Percentiles rank a stretch among this genome's conserved stretches.
Evolutionary conservation across 2,329 filamentous ascomycete species (phyloP).

Genomic region (Alternaria dauci): DNA sequence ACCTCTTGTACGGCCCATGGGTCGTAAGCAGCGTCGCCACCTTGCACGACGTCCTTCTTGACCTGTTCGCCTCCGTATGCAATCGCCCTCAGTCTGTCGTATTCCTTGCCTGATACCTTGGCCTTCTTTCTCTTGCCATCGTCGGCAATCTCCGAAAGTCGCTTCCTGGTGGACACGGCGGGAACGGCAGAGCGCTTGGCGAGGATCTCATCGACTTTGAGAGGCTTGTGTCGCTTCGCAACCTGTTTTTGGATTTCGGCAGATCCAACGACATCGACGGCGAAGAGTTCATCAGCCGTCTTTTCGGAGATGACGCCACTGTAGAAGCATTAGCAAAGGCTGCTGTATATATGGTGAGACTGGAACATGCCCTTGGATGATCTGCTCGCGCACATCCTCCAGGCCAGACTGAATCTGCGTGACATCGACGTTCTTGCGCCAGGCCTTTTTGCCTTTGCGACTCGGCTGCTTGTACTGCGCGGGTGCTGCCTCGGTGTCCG

Average conservation of each 20-base stretch:
- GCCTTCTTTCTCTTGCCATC: constrained; percentile 74
- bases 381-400: constrained; percentile 83
- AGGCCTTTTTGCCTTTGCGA: constrained; percentile 97
- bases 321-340: constrained; percentile 23
- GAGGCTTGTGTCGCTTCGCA: constrained; percentile 74
- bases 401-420: constrained; percentile 85
- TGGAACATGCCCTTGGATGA: constrained; percentile 79
- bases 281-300: constrained; percentile 82
- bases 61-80: constrained; percentile 73
- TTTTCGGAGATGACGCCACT: constrained; percentile 90
- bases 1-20: constrained; percentile 72
- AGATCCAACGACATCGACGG: constrained; percentile 79
- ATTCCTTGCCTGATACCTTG: constrained; percentile 86
- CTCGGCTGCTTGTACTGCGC: constrained; percentile 87
- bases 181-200: constrained; percentile 82
- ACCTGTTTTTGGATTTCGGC: constrained; percentile 69
- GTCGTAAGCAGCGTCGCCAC: constrained; percentile 74
- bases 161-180: constrained; percentile 80
- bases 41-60: constrained; percentile 58
- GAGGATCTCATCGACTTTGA: constrained; percentile 93
- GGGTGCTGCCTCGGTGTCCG: constrained; percentile 64
- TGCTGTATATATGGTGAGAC: background rate
- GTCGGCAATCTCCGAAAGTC: constrained; percentile 75
- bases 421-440: constrained; percentile 97
- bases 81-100: constrained; percentile 77